These are phyloP conservation scores for Aspergillus cavernicola DNA, from an alignment of 495 filamentous ascomycete genomes.

Conservation along the genomic window DNA sequence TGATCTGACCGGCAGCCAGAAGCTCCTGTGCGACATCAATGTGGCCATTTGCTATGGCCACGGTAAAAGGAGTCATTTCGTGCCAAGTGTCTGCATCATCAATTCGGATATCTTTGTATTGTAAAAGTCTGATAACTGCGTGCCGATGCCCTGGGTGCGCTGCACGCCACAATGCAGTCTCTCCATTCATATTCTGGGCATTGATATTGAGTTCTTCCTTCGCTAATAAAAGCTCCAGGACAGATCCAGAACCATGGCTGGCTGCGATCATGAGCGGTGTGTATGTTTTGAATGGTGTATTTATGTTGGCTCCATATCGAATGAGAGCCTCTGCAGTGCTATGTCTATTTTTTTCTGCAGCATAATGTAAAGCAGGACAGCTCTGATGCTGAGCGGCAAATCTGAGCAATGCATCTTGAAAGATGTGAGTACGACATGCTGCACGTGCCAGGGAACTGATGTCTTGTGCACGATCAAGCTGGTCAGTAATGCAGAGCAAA, in stretches of 20 bases:
- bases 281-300: neutral
- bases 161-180: slow-evolving; percentile 1
- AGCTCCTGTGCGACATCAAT: neutral
- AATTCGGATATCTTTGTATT: neutral
- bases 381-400: neutral
- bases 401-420: neutral
- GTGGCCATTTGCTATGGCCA: neutral
- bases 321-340: neutral
- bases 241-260: neutral
- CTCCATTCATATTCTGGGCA: neutral
- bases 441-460: neutral
- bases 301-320: slow-evolving; percentile 2
- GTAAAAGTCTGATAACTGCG: neutral
- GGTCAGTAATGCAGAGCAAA: neutral
- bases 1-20: neutral
- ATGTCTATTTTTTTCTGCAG: neutral
- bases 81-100: neutral
- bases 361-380: neutral
- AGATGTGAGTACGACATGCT: neutral
- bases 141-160: neutral
- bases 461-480: neutral
- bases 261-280: slow-evolving; percentile 2
- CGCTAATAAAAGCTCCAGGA: neutral
- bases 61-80: neutral
- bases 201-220: neutral